Evolutionary conservation across 257 asterid species (phyloP), one percentile per base, ranked within the genome.

Genomic region (Lantana camara): DNA sequence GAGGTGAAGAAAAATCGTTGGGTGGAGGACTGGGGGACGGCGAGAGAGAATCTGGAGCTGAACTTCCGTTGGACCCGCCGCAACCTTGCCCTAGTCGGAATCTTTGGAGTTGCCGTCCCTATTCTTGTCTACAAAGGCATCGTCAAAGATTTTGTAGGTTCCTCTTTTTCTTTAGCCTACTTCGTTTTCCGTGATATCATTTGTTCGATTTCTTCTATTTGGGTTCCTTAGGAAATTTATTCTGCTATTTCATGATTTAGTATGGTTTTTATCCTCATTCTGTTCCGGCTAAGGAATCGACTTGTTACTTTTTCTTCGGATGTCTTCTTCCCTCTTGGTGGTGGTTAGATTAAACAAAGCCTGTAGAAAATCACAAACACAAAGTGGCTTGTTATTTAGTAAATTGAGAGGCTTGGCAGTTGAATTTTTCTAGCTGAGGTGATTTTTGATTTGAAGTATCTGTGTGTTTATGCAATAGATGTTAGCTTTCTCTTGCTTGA

Each of bases 61-160:
- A 83, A 92, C 51, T 89, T 92, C 88, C 79, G 98, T 24, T 92
- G 96, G 98, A 77, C 73, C 40, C 91, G 98, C 69, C 95, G 98
- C 56, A 92, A 92, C 67, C 67, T 92, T 7, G 96, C 97, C 34
- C 71, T 92, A 40, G 85, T 87, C 15, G 97, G 97, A 62, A 75
- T 92, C 69, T 92, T 92, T 73, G 97, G 98, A 71, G 21, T 92
- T 76, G 98, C 89, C 29, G 15, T 92, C 42, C 98, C 95, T 5
- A 66, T 86, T 57, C 78, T 89, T 57, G 63, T 92, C 67, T 92
- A 85, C 91, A 86, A 87, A 68, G 97, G 97, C 73, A 85, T 92
- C 78, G 79, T 92, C 82, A 85, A 76, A 24, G 98, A 92, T 62
- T 92, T 92, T 52, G 96, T 91, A 69, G 76, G 94, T 66, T 50